A percentile compares a stretch with the other conserved stretches of the same genome.
phyloP scores from a whole-genome alignment of 352 stramenopile genomes.

The Phytopythium mirpurense region DNA sequence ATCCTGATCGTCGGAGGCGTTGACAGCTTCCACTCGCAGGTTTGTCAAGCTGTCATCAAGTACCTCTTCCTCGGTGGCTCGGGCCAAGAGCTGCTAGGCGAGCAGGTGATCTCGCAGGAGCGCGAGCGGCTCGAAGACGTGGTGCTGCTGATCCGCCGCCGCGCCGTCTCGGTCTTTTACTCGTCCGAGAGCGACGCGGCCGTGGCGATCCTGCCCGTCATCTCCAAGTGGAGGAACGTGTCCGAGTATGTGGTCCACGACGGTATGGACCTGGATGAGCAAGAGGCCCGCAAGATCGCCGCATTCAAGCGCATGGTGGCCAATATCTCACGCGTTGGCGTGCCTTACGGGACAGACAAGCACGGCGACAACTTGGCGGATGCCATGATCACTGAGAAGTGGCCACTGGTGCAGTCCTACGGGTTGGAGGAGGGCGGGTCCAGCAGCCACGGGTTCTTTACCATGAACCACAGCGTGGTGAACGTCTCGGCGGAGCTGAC shows the following conservation, averaged over 20 bases:
- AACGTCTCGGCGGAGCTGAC: slow-evolving; percentile 41
- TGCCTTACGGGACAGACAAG: slow-evolving; percentile 42
- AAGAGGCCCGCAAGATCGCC: slow-evolving; percentile 58
- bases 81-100: slow-evolving; percentile 63
- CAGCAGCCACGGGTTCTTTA: slow-evolving; percentile 57
- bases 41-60: slow-evolving; percentile 63
- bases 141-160: slow-evolving; percentile 46
- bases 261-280: slow-evolving; percentile 58
- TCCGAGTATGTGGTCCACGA: slow-evolving; percentile 64
- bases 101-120: slow-evolving; percentile 67
- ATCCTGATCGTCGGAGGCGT: slow-evolving; percentile 66
- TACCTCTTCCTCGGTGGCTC: slow-evolving; percentile 70
- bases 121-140: slow-evolving; percentile 67
- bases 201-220: slow-evolving; percentile 51
- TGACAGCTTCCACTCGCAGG: slow-evolving; percentile 59
- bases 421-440: slow-evolving; percentile 35
- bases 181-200: slow-evolving; percentile 60
- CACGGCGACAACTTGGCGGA: slow-evolving; percentile 34
- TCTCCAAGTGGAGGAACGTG: slow-evolving; percentile 65
- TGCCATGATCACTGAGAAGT: slow-evolving; percentile 60
- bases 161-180: slow-evolving; percentile 50
- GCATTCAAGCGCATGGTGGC: slow-evolving; percentile 64
- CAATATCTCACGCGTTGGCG: slow-evolving; percentile 36
- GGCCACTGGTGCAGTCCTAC: slow-evolving; percentile 71
- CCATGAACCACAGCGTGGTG: slow-evolving; percentile 64